Evolutionary conservation across 257 asterid genomes (phyloP).

Genomic region (Nicotiana otophora): DNA sequence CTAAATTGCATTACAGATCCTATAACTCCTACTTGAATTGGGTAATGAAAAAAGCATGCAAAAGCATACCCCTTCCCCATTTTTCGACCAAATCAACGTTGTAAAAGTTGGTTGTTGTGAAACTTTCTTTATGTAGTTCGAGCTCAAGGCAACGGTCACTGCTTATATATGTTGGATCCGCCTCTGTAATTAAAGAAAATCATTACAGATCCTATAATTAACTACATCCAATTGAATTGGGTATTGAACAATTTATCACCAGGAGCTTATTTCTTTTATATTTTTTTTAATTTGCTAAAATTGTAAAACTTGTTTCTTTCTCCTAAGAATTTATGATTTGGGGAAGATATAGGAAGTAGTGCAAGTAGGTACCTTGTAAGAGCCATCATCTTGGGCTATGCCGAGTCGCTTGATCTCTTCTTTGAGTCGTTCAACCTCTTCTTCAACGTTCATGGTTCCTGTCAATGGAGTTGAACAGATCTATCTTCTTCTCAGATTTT

Average conservation of each 20-base stretch:
- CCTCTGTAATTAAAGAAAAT: background rate
- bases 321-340: too few species aligned
- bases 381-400: conserved; percentile 69
- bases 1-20: background rate
- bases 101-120: background rate
- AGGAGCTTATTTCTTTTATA: background rate
- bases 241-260: background rate
- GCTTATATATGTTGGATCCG: background rate
- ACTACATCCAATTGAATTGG: background rate
- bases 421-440: conserved; percentile 73
- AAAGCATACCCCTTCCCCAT: background rate
- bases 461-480: background rate
- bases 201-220: background rate
- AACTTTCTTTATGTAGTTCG: background rate
- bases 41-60: background rate
- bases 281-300: background rate
- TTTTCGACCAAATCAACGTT: background rate
- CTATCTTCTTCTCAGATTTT: background rate
- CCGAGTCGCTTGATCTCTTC: conserved; percentile 91
- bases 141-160: background rate
- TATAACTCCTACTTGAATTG: background rate
- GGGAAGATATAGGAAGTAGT: background rate
- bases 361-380: conserved; percentile 57
- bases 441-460: conserved; percentile 73
- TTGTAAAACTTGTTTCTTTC: background rate